Evolutionary conservation across 768 basidiomycete genomes (phyloP), one percentile per base, ranked within the genome.

Genomic region (Baorangia bicolor): DNA sequence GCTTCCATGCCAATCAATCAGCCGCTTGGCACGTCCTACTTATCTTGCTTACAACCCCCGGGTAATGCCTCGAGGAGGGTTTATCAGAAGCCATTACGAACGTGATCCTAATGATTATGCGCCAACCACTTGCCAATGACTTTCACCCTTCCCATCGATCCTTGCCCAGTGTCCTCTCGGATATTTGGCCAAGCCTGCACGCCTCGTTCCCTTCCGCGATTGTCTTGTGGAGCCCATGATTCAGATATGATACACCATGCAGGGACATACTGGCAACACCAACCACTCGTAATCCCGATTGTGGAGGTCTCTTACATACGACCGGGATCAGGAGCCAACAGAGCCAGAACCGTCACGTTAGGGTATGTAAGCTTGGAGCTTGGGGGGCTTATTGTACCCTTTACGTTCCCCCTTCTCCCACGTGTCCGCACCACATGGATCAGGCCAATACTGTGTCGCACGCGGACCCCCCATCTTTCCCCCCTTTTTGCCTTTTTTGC

Each of bases 1-100:
- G 44, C 56, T 53, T 58, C 56, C 62, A 48, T 62, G 56, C 25
- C 50, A 44, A 62, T 68, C 56, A 34, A 58, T 61, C 63, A 54
- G 12, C 39, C 35, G 18, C 49, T 55, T 59, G 54, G 40, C 48
- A 51, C 8, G 16, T 25, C 40, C 23, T 16, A 49, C 42, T 51
- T 35, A 50, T 61, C 54, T 47, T 42, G 33, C 34, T 53, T 33
- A 40, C 30, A 56, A 18, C 53, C 37, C 7, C 49, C 53, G 40
- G 35, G 27, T 18, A 41, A 47, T 27, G 35, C 61, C 38, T 54
- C 54, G 57, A 55, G 52, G 52, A 45, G 46, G n/a, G 30, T 28
- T 42, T 55, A 56, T 56, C 49, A 51, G 55, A 63, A 62, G 43
- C 51, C 42, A 37, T 53, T 39, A 45, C n/a, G 21, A 63, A 55